Evolutionary conservation across 495 filamentous ascomycete genomes (phyloP).

Genomic region (Neurospora sp.): DNA sequence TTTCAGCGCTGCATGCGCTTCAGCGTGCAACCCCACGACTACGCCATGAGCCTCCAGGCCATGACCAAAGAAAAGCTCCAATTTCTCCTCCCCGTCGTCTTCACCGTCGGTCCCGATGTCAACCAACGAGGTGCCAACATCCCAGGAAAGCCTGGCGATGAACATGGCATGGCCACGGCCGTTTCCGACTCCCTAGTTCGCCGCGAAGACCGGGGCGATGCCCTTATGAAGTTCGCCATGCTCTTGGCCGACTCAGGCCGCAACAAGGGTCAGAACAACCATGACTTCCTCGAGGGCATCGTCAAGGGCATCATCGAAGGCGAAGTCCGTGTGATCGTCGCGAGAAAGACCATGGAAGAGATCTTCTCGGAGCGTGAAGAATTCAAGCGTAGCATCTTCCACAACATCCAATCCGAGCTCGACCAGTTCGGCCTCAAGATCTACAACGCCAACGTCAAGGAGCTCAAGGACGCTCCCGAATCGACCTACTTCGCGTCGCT

Average conservation of each 20-base stretch:
- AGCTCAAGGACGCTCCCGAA: conserved; percentile 66
- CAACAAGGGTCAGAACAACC: conserved; percentile 28
- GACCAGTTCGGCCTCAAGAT: conserved; percentile 63
- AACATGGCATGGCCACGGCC: conserved; percentile 13
- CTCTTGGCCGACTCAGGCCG: conserved; percentile 53
- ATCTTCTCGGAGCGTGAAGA: conserved; percentile 71
- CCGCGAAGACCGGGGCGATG: conserved; percentile 36
- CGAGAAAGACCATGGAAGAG: conserved; percentile 78
- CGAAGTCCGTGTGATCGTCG: conserved; percentile 69
- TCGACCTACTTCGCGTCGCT: conserved; percentile 71
- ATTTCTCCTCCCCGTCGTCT: conserved; percentile 69
- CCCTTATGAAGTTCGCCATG: conserved; percentile 68
- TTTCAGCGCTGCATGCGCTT: conserved; percentile 49
- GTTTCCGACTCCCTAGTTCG: conserved; percentile 5
- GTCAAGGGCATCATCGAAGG: conserved; percentile 85
- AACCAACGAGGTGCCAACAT: conserved; percentile 38
- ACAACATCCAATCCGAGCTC: conserved; percentile 66
- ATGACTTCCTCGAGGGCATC: conserved; percentile 67
- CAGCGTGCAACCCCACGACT: conserved; percentile 65
- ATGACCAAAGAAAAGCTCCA: conserved; percentile 81
- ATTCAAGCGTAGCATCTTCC: conserved; percentile 69
- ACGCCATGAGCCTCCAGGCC: conserved; percentile 63
- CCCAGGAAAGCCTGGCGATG: not conserved
- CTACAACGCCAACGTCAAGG: conserved; percentile 73
- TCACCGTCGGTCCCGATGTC: conserved; percentile 71